Percentiles rank a stretch among this genome's conserved stretches.
Evolutionary conservation across 1,139 yeast species (phyloP).

Genomic region (Taphrina confusa): DNA sequence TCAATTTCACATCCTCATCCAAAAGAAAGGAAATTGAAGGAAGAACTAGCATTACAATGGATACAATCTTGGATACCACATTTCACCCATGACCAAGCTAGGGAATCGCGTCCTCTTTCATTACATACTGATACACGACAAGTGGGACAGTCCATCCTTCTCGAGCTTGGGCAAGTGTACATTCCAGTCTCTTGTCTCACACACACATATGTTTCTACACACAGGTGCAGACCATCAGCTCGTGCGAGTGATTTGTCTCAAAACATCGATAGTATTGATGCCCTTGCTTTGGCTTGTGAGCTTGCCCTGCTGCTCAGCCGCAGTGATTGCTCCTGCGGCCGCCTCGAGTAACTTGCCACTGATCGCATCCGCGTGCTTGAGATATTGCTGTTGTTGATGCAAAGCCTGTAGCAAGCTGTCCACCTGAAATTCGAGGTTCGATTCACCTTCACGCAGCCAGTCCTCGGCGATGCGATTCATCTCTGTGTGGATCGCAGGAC

Average conservation of each 20-base stretch:
- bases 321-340: conserved; percentile 36
- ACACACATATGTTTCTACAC: too few species aligned
- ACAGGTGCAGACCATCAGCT: too few species aligned
- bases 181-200: too few species aligned
- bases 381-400: conserved; percentile 34
- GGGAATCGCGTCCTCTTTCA: too few species aligned
- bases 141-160: too few species aligned
- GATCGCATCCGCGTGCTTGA: conserved; percentile 35
- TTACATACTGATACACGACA: too few species aligned
- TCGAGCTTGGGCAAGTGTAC: too few species aligned
- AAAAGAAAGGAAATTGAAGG: too few species aligned
- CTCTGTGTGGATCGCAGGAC: conserved; percentile 23
- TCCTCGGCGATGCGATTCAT: conserved; percentile 1
- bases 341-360: conserved; percentile 35
- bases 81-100: too few species aligned
- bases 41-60: too few species aligned
- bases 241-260: conserved; percentile 16
- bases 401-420: conserved; percentile 38
- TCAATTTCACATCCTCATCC: too few species aligned
- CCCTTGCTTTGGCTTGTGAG: conserved; percentile 37
- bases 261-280: conserved; percentile 38
- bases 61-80: too few species aligned
- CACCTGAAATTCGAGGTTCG: conserved; percentile 37
- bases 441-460: conserved; percentile 31
- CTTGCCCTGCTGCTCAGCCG: conserved; percentile 32